These are phyloP conservation scores for Trametes hirsuta DNA, from an alignment of 1,284 basidiomycete genomes.

Conservation along the genomic window DNA sequence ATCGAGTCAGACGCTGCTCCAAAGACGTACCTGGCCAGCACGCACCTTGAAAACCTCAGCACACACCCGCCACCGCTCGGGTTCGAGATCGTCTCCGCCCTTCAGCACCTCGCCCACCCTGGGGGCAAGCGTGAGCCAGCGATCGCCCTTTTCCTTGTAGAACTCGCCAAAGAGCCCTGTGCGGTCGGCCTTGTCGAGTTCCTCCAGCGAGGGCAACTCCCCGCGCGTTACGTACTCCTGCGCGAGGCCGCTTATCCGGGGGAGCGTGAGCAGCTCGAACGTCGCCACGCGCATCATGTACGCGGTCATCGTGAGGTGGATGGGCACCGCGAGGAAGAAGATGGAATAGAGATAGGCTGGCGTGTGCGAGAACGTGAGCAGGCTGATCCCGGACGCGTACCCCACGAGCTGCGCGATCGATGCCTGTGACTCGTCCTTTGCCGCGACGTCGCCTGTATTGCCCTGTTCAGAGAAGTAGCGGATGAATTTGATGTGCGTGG, in stretches of 20 bases:
- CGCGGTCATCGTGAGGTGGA: constrained; percentile 30
- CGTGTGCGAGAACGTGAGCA: constrained; percentile 35
- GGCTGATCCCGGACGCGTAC: constrained; percentile 34
- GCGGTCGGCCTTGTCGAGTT: constrained; percentile 23
- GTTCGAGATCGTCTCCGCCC: constrained; percentile 19
- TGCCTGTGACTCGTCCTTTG: constrained; percentile 37
- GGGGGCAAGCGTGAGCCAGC: constrained; percentile 30
- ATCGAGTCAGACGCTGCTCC: constrained; percentile 2
- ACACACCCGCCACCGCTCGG: constrained; percentile 30
- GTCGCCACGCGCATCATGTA: constrained; percentile 35
- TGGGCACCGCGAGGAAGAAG: constrained; percentile 32
- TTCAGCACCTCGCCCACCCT: constrained; percentile 30
- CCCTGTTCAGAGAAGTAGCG: constrained; percentile 37
- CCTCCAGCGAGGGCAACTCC: constrained; percentile 23
- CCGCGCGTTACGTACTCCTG: constrained; percentile 23
- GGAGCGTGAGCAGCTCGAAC: constrained; percentile 37
- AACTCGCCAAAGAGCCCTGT: constrained; percentile 38
- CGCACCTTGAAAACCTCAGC: constrained; percentile 32
- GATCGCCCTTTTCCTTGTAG: constrained; percentile 30
- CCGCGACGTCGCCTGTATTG: constrained; percentile 38
- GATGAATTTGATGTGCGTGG: constrained; percentile 39
- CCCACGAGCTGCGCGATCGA: constrained; percentile 35
- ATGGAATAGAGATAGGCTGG: constrained; percentile 35
- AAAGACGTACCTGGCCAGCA: background rate
- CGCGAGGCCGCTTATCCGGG: constrained; percentile 31